Evolutionary conservation across 2,329 filamentous ascomycete species (phyloP), one percentile per base, ranked within the genome.

Genomic region (Aspergillus japonicus): DNA sequence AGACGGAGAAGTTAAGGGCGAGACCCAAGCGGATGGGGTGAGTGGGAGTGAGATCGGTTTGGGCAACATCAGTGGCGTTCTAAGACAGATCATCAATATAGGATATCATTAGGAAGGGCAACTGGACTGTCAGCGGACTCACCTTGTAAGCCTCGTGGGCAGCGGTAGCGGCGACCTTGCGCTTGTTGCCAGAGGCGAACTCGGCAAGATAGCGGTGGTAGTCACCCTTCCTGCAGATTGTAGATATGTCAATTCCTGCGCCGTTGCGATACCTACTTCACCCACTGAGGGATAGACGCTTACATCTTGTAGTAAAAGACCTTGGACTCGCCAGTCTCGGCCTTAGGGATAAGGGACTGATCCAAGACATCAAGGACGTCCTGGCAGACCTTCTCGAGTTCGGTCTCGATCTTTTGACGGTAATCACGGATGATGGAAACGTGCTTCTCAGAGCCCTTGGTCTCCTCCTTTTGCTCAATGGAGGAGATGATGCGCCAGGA

Each of bases 271-370:
- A 53, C 7, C 35, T 19, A n/a, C 19, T 47, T n/a, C 48, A 31
- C 14, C n/a, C 31, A 31, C 12, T 31, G 19, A n/a, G 16, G n/a
- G 14, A 29, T 16, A 54, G 50, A 56, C 31, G 77, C 96, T 92
- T 83, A 97, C 94, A 98, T 98, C 89, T 98, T 98, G 89, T 97
- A 93, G 85, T 98, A 98, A 82, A 98, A 98, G 78, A 98, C 94
- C 89, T 97, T 98, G 80, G 92, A 96, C 86, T 98, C 94, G 83
- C 94, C 94, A 69, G 91, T 90, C 82, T 95, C 90, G 77, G 94
- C 94, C 82, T 95, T 94, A 80, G 93, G 93, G 77, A 98, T 98
- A 75, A 98, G 85, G 77, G 88, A 89, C 75, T 96, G 85, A 79
- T 97, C 93, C 68, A 98, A 86, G 71, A 98, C 94, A 73, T 96